These are phyloP conservation scores for Mrakia gelida DNA, from an alignment of 768 basidiomycete genomes.

Conservation along the genomic window DNA sequence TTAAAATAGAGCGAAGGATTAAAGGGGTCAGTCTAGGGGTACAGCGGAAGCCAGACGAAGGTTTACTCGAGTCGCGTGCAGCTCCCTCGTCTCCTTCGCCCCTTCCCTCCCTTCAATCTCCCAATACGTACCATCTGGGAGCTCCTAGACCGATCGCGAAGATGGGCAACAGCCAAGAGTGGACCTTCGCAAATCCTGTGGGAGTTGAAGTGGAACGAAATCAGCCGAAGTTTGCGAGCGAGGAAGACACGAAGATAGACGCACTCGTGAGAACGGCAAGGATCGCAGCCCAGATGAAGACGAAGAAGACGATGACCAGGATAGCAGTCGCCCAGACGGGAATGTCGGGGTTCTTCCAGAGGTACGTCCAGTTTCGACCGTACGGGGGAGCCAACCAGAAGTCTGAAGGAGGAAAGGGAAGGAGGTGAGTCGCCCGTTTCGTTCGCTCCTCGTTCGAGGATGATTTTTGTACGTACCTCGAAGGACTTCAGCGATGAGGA, in stretches of 20 bases:
- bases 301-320: constrained; percentile 75
- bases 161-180: constrained; percentile 90
- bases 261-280: constrained; percentile 58
- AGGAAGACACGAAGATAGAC: not conserved
- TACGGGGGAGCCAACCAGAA: constrained; percentile 33
- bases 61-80: constrained; percentile 45
- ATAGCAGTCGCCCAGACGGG: constrained; percentile 76
- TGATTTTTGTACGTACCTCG: constrained; percentile 51
- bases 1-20: too few relatives aligned
- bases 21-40: too few relatives aligned
- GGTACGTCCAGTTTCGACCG: constrained; percentile 90
- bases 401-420: not conserved
- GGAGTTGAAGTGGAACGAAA: constrained; percentile 46
- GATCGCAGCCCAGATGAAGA: constrained; percentile 75
- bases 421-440: not conserved
- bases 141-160: constrained; percentile 93
- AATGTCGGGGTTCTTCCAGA: constrained; percentile 72
- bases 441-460: constrained; percentile 48
- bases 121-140: constrained; percentile 54
- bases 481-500: constrained; percentile 84
- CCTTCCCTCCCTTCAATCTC: too few relatives aligned
- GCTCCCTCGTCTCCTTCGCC: too few relatives aligned
- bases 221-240: not conserved
- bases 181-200: constrained; percentile 70
- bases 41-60: too few relatives aligned